Conservation (phyloP, 768 basidiomycete species). For the Agrocybe praecox region DNA sequence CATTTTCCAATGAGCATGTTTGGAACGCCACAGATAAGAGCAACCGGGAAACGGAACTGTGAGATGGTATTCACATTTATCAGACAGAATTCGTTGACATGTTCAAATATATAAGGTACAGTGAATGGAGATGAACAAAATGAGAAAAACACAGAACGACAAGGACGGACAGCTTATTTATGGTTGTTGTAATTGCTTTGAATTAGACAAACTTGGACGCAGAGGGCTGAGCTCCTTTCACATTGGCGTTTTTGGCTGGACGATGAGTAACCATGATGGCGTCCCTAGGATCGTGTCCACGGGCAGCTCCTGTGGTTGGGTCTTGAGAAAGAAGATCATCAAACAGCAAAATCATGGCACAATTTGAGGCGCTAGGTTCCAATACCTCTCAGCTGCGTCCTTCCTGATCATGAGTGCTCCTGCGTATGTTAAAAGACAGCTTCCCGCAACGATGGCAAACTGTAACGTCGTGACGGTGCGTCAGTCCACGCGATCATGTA, state of each 20-base stretch:
- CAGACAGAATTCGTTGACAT: too few species aligned
- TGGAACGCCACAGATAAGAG: too few species aligned
- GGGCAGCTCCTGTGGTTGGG: background rate
- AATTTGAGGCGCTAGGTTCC: background rate
- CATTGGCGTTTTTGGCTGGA: slow-evolving; percentile 20
- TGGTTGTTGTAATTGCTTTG: too few species aligned
- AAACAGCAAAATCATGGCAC: background rate
- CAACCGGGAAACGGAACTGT: too few species aligned
- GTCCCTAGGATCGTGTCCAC: slow-evolving; percentile 13
- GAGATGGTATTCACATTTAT: too few species aligned
- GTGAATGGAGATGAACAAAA: too few species aligned
- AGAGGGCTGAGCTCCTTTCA: slow-evolving; percentile 15
- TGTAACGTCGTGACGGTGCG: too few species aligned
- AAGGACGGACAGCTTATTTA: too few species aligned
- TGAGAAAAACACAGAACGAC: too few species aligned
- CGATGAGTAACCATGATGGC: slow-evolving; percentile 9
- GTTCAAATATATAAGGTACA: too few species aligned
- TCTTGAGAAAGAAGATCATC: background rate
- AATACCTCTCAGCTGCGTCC: background rate
- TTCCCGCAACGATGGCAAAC: background rate
- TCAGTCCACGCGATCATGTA: background rate
- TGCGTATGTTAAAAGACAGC: background rate
- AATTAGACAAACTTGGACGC: slow-evolving; percentile 11
- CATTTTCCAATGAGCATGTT: too few species aligned
- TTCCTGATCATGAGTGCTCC: background rate